Evolutionary conservation across 108 stramenopile genomes (phyloP).

Genomic region (Conticribra guillardii): DNA sequence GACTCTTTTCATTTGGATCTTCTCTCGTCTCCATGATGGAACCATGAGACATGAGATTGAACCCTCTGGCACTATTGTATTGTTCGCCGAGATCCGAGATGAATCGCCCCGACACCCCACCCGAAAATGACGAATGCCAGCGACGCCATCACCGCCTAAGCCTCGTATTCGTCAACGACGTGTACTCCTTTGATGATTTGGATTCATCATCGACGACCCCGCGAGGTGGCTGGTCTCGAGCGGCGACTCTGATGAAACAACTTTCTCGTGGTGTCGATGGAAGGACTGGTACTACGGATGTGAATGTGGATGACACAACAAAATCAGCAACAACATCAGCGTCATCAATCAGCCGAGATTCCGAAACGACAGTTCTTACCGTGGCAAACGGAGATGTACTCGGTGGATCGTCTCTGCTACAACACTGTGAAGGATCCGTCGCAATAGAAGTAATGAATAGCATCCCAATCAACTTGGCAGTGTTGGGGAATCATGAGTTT

Average conservation of each 20-base stretch:
- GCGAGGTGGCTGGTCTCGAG: slow-evolving; percentile 47
- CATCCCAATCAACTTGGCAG: slow-evolving; percentile 40
- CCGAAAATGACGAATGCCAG: no score
- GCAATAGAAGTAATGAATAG: slow-evolving; percentile 50
- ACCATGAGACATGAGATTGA: no score
- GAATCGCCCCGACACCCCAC: no score
- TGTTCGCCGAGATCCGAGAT: no score
- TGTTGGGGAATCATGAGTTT: slow-evolving; percentile 52
- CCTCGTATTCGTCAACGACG: slow-evolving; percentile 49
- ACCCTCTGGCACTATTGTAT: no score
- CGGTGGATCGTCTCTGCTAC: slow-evolving; percentile 44
- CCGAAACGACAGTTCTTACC: slow-evolving; percentile 18
- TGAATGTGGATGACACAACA: background rate
- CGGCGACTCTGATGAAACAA: slow-evolving; percentile 41
- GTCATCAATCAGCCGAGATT: no score
- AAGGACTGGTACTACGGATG: background rate
- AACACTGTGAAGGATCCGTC: slow-evolving; percentile 27
- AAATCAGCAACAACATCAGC: background rate
- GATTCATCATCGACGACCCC: slow-evolving; percentile 11
- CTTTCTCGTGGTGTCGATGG: background rate
- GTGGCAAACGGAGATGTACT: slow-evolving; percentile 49
- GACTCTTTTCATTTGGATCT: no score
- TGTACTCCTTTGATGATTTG: slow-evolving; percentile 45
- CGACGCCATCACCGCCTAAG: slow-evolving; percentile 33
- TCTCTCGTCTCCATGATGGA: no score